phyloP scores from a whole-genome alignment of 1,284 basidiomycete genomes.

The Rhodotorula sp. region DNA sequence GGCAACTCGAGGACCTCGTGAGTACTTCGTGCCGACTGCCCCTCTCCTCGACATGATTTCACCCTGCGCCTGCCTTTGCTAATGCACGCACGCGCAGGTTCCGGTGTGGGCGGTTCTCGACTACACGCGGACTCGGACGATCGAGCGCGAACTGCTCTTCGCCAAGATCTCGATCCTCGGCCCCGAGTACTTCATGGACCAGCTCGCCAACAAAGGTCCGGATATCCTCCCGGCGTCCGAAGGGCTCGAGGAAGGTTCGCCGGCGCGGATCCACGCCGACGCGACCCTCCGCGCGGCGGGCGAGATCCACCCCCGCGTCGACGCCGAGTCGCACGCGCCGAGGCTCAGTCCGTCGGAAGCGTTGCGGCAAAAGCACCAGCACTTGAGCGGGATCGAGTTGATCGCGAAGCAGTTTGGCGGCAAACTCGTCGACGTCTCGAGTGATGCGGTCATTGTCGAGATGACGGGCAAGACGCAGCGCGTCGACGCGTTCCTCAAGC shows the following conservation, averaged over 20 bases:
- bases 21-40: too few relatives aligned
- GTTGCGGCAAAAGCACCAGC: slow-evolving; percentile 82
- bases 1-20: slow-evolving; percentile 90
- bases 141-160: slow-evolving; percentile 81
- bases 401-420: slow-evolving; percentile 88
- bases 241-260: slow-evolving; percentile 40
- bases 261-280: slow-evolving; percentile 38
- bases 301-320: slow-evolving; percentile 40
- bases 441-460: slow-evolving; percentile 92
- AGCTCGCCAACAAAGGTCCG: slow-evolving; percentile 55
- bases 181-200: slow-evolving; percentile 92
- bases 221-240: slow-evolving; percentile 43
- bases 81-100: slow-evolving; percentile 59
- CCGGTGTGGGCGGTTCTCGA: slow-evolving; percentile 97
- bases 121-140: slow-evolving; percentile 81
- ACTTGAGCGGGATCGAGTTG: slow-evolving; percentile 79
- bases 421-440: slow-evolving; percentile 89
- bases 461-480: slow-evolving; percentile 86
- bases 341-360: slow-evolving; percentile 71
- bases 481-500: slow-evolving; percentile 87
- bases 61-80: neutral
- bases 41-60: too few relatives aligned
- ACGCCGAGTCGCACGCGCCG: slow-evolving; percentile 52
- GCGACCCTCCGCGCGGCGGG: slow-evolving; percentile 21
- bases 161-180: slow-evolving; percentile 94